A percentile compares a stretch with the other conserved stretches of the same genome.
These are phyloP conservation scores for Ceratocystis albifundus DNA, from an alignment of 2,329 filamentous ascomycete species.

Conservation along the genomic window DNA sequence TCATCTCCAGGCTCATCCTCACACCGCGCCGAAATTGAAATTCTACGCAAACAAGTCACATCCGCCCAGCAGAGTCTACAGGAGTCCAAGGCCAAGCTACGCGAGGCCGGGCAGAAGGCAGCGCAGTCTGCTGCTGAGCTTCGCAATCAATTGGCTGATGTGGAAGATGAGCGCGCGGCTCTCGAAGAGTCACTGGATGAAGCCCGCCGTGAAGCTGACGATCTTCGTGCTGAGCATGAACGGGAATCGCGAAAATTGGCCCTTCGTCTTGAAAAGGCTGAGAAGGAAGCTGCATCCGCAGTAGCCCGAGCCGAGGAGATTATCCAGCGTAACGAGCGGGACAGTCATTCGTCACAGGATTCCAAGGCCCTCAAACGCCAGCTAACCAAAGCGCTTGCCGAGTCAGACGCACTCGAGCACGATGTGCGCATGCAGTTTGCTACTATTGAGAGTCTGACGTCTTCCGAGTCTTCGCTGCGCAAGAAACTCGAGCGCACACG, in stretches of 20 bases:
- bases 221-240: conserved; percentile 36
- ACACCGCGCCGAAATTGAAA: conserved; percentile 46
- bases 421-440: conserved; percentile 59
- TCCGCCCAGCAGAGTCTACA: conserved; percentile 48
- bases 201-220: conserved; percentile 41
- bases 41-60: conserved; percentile 49
- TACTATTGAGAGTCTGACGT: conserved; percentile 46
- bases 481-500: conserved; percentile 59
- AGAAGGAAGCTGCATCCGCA: conserved; percentile 36
- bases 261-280: conserved; percentile 41
- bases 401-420: conserved; percentile 58
- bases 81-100: conserved; percentile 40
- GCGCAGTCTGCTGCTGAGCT: conserved; percentile 37
- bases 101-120: conserved; percentile 41
- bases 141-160: conserved; percentile 43
- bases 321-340: conserved; percentile 28
- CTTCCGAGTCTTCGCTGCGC: conserved; percentile 49
- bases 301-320: conserved; percentile 29
- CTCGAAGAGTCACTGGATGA: conserved; percentile 49
- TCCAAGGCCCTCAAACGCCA: conserved; percentile 49
- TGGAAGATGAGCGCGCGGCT: conserved; percentile 48
- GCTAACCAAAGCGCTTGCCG: conserved; percentile 50
- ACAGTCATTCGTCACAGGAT: conserved; percentile 39
- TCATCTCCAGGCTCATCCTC: conserved; percentile 37
- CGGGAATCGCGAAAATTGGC: conserved; percentile 36